Percentiles rank a stretch among this genome's conserved stretches.
Conservation (phyloP, 2,329 filamentous ascomycete genomes). For the Botryotinia convoluta region DNA sequence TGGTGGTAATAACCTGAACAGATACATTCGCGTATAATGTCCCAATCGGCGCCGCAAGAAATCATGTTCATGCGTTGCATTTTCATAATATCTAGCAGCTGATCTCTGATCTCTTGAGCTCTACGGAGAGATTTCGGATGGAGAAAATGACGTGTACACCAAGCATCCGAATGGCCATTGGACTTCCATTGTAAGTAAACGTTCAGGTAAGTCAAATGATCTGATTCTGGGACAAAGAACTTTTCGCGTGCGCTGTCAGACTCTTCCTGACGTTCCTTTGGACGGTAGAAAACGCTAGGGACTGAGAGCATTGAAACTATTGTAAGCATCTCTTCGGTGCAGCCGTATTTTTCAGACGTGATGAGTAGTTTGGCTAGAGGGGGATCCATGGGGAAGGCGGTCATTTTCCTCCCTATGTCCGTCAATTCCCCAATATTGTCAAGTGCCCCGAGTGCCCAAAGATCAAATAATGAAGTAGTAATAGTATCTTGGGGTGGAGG, state of each 20-base stretch:
- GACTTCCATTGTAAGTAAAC: constrained; percentile 95
- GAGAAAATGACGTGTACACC: constrained; percentile 91
- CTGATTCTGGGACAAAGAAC: constrained; percentile 97
- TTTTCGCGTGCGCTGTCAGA: constrained; percentile 94
- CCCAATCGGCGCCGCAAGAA: constrained; percentile 95
- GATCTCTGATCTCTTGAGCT: constrained; percentile 91
- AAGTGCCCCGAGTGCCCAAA: constrained; percentile 91
- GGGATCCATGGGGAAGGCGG: constrained; percentile 96
- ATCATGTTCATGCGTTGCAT: constrained; percentile 85
- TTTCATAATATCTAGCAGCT: constrained; percentile 90
- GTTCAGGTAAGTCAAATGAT: constrained; percentile 92
- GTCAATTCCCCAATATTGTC: constrained; percentile 94
- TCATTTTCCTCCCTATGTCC: constrained; percentile 85
- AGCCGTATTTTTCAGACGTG: constrained; percentile 83
- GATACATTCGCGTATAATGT: constrained; percentile 91
- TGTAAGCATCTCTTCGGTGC: constrained; percentile 96
- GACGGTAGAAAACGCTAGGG: constrained; percentile 93
- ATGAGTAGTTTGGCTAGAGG: constrained; percentile 93
- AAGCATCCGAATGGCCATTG: constrained; percentile 84
- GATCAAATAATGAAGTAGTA: constrained; percentile 92
- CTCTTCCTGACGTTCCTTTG: constrained; percentile 94
- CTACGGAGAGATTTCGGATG: constrained; percentile 91
- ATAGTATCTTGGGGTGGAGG: constrained; percentile 97
- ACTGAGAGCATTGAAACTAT: constrained; percentile 98
- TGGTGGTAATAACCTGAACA: constrained; percentile 98